Conservation (phyloP, 306 rosid genomes). For the Castanopsis chinensis region DNA sequence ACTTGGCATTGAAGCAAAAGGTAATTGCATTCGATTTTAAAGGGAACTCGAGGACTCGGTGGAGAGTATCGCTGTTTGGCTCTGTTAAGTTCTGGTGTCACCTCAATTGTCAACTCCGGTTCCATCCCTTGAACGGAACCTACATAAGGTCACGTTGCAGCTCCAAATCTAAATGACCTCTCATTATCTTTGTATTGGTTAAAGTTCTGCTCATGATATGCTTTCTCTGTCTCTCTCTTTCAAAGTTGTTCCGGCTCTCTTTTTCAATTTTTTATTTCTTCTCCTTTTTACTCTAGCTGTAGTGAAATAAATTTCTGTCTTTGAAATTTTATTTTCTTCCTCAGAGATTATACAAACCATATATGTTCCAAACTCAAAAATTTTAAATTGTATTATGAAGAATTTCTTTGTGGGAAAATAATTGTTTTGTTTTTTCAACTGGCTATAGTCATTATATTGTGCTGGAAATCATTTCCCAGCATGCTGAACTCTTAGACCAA, state of each 20-base stretch:
- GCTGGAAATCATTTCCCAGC: too few species aligned
- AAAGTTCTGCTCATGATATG: neutral
- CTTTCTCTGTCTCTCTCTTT: neutral
- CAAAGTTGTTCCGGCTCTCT: neutral
- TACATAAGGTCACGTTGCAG: constrained; percentile 54
- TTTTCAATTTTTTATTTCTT: neutral
- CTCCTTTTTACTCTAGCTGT: neutral
- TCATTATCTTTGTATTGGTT: constrained; percentile 3
- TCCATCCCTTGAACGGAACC: constrained; percentile 56
- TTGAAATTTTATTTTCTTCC: neutral
- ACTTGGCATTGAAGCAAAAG: constrained; percentile 44
- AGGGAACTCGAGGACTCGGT: constrained; percentile 50
- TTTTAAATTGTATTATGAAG: too few species aligned
- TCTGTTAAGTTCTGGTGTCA: constrained; percentile 54
- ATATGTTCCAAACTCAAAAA: neutral
- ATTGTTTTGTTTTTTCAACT: too few species aligned
- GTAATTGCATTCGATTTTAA: constrained; percentile 43
- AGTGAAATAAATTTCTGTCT: neutral
- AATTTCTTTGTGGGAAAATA: too few species aligned
- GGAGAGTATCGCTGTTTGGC: constrained; percentile 65
- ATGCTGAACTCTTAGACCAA: too few species aligned
- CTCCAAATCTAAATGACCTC: constrained; percentile 50
- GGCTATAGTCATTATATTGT: too few species aligned
- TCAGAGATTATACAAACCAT: neutral
- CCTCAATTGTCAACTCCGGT: constrained; percentile 60